These are phyloP conservation scores for Fistulifera solaris DNA, from an alignment of 108 stramenopile genomes.

Conservation along the genomic window DNA sequence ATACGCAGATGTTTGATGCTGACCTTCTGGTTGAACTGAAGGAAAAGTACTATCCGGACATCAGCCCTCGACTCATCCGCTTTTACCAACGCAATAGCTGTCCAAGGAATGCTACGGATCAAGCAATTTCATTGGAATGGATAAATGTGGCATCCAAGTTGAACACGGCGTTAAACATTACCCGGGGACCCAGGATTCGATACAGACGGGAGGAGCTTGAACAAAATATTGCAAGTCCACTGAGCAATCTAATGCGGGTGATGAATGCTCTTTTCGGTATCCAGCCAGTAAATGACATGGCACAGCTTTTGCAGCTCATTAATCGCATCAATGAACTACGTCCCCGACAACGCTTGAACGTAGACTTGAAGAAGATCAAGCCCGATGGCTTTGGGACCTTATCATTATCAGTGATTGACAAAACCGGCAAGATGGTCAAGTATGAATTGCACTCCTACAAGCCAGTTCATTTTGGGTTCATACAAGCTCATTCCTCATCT, in stretches of 20 bases:
- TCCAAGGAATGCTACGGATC: slow-evolving; percentile 1
- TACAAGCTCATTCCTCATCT: background rate
- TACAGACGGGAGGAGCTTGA: slow-evolving; percentile 6
- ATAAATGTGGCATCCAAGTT: slow-evolving; percentile 3
- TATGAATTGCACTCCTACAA: slow-evolving; percentile 11
- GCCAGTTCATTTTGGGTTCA: slow-evolving; percentile 9
- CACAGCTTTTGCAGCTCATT: background rate
- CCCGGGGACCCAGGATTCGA: background rate
- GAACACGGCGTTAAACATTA: background rate
- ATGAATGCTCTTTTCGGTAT: slow-evolving; percentile 6
- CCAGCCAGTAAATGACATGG: background rate
- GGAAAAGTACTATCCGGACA: slow-evolving; percentile 9
- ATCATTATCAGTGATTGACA: background rate
- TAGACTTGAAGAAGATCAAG: slow-evolving; percentile 3
- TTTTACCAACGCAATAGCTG: slow-evolving; percentile 3
- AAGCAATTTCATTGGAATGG: background rate
- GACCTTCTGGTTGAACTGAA: slow-evolving; percentile 1
- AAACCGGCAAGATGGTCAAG: background rate
- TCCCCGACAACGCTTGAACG: background rate
- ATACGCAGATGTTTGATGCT: slow-evolving; percentile 4
- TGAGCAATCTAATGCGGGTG: slow-evolving; percentile 1
- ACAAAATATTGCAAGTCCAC: slow-evolving; percentile 12
- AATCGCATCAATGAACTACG: slow-evolving; percentile 10
- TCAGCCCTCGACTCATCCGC: slow-evolving; percentile 1
- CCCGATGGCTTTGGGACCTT: slow-evolving; percentile 6